Conservation (phyloP, 1,284 basidiomycete species). For the Earliella scabrosa region DNA sequence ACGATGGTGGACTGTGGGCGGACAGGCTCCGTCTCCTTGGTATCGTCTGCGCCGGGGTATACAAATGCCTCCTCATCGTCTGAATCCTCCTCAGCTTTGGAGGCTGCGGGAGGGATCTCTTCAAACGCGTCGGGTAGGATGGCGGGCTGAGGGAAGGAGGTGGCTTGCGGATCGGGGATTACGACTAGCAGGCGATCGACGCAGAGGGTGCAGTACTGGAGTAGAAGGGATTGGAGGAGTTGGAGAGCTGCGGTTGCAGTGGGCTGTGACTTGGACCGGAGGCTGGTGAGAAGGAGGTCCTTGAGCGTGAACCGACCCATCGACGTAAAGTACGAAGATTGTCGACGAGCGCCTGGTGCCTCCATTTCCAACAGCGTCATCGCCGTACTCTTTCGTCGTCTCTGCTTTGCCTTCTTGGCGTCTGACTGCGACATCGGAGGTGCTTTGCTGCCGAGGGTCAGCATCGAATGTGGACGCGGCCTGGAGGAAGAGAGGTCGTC, state of each 20-base stretch:
- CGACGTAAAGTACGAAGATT: conserved; percentile 83
- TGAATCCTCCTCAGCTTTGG: conserved; percentile 39
- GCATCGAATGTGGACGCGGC: conserved; percentile 49
- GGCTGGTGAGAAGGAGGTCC: conserved; percentile 82
- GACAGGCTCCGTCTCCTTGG: conserved; percentile 22
- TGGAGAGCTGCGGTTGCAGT: conserved; percentile 80
- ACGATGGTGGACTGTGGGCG: conserved; percentile 30
- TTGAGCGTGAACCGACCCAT: conserved; percentile 89
- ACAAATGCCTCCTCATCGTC: conserved; percentile 69
- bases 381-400: conserved; percentile 79
- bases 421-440: conserved; percentile 40
- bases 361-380: conserved; percentile 86
- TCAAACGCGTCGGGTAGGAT: conserved; percentile 34
- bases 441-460: conserved; percentile 46
- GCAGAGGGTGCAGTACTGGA: conserved; percentile 70
- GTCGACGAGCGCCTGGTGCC: conserved; percentile 67
- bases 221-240: conserved; percentile 76
- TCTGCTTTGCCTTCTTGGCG: conserved; percentile 49
- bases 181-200: conserved; percentile 71
- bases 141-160: conserved; percentile 70
- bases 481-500: conserved; percentile 57
- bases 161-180: conserved; percentile 71
- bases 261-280: conserved; percentile 67
- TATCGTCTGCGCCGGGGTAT: conserved; percentile 58
- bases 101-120: conserved; percentile 8